Evolutionary conservation across 176 grass and related monocot genomes (phyloP), one percentile per base, ranked within the genome.

Genomic region (Carex cristatella): DNA sequence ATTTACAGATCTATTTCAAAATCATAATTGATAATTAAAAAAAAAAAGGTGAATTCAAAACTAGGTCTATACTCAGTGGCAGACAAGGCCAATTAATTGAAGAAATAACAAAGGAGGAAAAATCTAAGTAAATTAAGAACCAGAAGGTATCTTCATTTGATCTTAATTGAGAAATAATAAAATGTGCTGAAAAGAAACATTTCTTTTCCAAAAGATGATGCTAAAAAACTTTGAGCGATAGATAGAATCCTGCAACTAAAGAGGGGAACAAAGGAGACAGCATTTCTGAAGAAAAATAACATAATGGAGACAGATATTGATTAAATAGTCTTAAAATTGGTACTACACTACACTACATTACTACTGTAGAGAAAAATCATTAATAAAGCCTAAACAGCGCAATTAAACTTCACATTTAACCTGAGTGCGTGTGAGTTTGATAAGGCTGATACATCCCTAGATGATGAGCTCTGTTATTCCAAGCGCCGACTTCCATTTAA

Each of bases 391-490:
- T 76, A 49, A 75, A 28, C 44, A 76, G 4, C 2, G 11, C 51
- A 70, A 70, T 70, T 40, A 44, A 70, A 70, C 2, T 40, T 70
- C 35, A 70, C 35, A 44, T 42, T 69, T 65, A 53, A 82, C 81
- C 81, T 83, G 81, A 67, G 19, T 69, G 81, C 5, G 33, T 69
- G 7, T 69, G 81, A 53, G 48, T 83, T 69, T 67, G 81, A 37
- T 53, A 14, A 33, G 81, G n/a, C 31, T 67, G 81, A 8, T 37
- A 13, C 61, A 83, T 37, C 27, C 61, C 42, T 53, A 83, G 61
- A 67, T 83, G 81, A 56, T 83, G 81, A 56, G 8, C 30, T 83
- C 61, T 55, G 42, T 31, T 69, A 53, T 28, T 83, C 63, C 81
- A 67, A 54, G 81, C 63, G 2, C 37, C 81, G 0, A 56, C 63